Evolutionary conservation across 75 land plant species (phyloP), one percentile per base, ranked within the genome.

Genomic region (Gnetum montanum): DNA sequence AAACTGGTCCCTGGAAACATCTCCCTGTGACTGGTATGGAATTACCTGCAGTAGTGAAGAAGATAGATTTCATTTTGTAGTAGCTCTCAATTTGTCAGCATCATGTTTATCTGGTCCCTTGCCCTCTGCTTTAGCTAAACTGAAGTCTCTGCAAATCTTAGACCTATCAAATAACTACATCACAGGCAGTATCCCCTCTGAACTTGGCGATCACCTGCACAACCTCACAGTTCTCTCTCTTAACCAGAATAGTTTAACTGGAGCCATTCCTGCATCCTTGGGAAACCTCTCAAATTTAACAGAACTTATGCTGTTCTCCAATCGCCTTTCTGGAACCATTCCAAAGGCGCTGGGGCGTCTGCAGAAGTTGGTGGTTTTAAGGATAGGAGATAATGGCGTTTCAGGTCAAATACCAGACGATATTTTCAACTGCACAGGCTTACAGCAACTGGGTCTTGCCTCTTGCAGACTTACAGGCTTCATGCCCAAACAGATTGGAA

Each of bases 131-230:
- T 61, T 90, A 43, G 60, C 75, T 25, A 40, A 55, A 5, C 43
- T 78, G 8, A n/a, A 44, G 8, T 8, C 49, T 53, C 82, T 90
- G 37, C 51, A 54, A 49, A 43, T 44, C 41, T 78, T 90, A 46
- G 90, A 83, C 60, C 74, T 90, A 18, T 85, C 96, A 6, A 35
- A 69, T 20, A 90, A 90, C 66, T 29, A 46, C 38, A 67, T 90
- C 19, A 59, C 69, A 4, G 91, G 92, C 31, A 49, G 70, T 48
- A 82, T 91, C 24, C 92, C 97, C 54, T 27, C 73, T 4, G 36
- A 37, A 20, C 67, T 89, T 4, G 57, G 61, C 3, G 50, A n/a
- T 41, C 57, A 64, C 8, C 33, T 24, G 16, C 45, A 48, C 29
- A 53, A 61, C 34, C 60, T 72, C 18, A 25, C 43, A 18, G 58